Conservation (phyloP, 2,329 filamentous ascomycete species). For the Phialemoniopsis sp. region DNA sequence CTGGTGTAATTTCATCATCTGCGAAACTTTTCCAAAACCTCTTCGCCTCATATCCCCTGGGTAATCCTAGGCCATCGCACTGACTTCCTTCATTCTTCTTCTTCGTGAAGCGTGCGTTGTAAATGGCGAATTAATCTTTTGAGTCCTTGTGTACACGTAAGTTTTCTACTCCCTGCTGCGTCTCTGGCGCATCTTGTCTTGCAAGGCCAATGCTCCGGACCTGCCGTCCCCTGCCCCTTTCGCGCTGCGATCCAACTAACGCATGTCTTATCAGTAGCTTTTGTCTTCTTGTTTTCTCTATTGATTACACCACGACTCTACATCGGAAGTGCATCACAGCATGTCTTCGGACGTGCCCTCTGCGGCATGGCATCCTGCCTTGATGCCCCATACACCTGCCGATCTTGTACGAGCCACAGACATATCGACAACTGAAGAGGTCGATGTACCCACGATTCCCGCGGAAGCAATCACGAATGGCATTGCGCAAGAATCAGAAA, state of each 20-base stretch:
- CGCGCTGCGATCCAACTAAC: too few species aligned
- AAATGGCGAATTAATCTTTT: too few species aligned
- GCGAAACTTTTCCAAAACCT: too few species aligned
- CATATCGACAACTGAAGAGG: background rate
- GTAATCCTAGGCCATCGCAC: background rate
- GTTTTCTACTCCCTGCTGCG: background rate
- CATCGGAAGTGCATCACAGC: conserved; percentile 8
- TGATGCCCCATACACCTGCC: conserved; percentile 39
- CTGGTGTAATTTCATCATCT: too few species aligned
- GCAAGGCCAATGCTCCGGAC: too few species aligned
- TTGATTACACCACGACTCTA: conserved; percentile 10
- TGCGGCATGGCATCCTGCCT: conserved; percentile 46
- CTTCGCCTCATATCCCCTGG: too few species aligned
- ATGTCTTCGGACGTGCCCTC: conserved; percentile 39
- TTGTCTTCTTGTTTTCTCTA: conserved; percentile 2
- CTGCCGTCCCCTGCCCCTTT: too few species aligned
- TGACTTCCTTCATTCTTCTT: background rate
- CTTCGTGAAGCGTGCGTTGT: background rate
- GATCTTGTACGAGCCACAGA: conserved; percentile 6
- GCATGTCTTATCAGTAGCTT: too few species aligned
- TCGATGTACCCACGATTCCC: background rate
- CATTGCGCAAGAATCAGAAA: background rate
- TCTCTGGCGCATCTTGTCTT: too few species aligned
- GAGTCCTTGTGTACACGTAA: conserved; percentile 2
- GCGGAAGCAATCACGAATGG: background rate